Base-by-base conservation (phyloP, 108 stramenopile species). In the Skeletonema marinoi region DNA sequence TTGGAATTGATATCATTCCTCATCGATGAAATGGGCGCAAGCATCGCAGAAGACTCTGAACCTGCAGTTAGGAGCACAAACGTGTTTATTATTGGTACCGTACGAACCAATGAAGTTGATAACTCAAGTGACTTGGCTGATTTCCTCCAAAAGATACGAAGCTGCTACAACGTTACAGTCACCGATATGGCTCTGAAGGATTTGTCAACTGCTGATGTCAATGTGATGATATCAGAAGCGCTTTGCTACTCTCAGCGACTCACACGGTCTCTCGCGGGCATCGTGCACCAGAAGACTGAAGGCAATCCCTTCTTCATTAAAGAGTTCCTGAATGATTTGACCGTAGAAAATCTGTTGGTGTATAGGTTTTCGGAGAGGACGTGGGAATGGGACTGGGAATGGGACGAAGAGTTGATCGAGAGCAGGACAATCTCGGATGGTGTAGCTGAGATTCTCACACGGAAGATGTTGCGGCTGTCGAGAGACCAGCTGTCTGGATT, bases 331-430 rank as follows among this genome's bases (percentile, higher is more conserved):
- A 58, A 63, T 25, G 41, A 65, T 59, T 60, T 88, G 10, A 63
- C 73, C 10, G 66, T 78, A 16, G 30, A 54, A 8, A 59, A 63
- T 12, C 32, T 80, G 3, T 44, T 92, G 2, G 66, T 60, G 0
- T 92, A 80, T 61, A 71, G 51, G 41, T 50, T 83, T 65, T 35
- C 58, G 11, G 61, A 67, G 17, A 35, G 65, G 17, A 17, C 39
- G 39, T 92, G 91, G 88, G 73, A 77, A 25, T 25, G 25, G 25
- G 25, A 25, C 25, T 92, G 91, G 88, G 73, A 77, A 8, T 92
- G 91, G 91, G 79, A 88, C 44, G 60, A 82, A 0, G 69, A 77
- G 10, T 39, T 17, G 21, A 64, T 81, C 32, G 65, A 73, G 11
- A 31, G 70, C 41, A 33, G 51, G n/a, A 78, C 36, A 32, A 68